A percentile compares a stretch with the other conserved stretches of the same genome.
Conservation (phyloP, 2,329 filamentous ascomycete species). For the Fusarium coicis region DNA sequence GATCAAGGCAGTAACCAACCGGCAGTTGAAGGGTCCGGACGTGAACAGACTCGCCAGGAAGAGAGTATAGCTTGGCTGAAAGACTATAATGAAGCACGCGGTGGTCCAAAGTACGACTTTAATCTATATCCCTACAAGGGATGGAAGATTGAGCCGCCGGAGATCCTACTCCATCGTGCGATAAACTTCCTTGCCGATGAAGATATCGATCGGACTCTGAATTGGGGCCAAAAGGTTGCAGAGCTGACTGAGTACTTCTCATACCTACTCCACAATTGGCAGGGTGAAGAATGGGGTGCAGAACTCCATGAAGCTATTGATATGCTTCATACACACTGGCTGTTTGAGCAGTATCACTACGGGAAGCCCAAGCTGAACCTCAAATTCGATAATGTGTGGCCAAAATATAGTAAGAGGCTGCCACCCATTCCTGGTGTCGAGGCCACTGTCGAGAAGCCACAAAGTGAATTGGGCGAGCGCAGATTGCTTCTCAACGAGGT, state of each 20-base stretch:
- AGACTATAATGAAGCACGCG: background rate
- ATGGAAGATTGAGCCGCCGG: constrained; percentile 50
- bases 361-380: constrained; percentile 42
- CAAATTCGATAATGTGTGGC: constrained; percentile 35
- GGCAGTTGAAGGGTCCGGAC: background rate
- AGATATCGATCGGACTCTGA: constrained; percentile 55
- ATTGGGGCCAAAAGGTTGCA: constrained; percentile 53
- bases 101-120: background rate
- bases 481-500: constrained; percentile 23
- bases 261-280: constrained; percentile 44
- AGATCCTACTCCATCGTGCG: constrained; percentile 47
- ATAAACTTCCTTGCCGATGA: constrained; percentile 61
- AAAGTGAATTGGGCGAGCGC: constrained; percentile 23
- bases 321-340: constrained; percentile 50
- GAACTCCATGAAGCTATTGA: constrained; percentile 46
- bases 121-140: constrained; percentile 46
- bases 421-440: constrained; percentile 39
- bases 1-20: background rate
- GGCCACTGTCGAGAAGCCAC: background rate
- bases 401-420: constrained; percentile 41
- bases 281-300: constrained; percentile 44
- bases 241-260: constrained; percentile 54
- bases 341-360: constrained; percentile 52
- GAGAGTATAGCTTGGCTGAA: constrained; percentile 8
- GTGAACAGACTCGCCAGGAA: background rate